phyloP scores from a whole-genome alignment of 2,329 filamentous ascomycete species.

The Helotiales sp. region DNA sequence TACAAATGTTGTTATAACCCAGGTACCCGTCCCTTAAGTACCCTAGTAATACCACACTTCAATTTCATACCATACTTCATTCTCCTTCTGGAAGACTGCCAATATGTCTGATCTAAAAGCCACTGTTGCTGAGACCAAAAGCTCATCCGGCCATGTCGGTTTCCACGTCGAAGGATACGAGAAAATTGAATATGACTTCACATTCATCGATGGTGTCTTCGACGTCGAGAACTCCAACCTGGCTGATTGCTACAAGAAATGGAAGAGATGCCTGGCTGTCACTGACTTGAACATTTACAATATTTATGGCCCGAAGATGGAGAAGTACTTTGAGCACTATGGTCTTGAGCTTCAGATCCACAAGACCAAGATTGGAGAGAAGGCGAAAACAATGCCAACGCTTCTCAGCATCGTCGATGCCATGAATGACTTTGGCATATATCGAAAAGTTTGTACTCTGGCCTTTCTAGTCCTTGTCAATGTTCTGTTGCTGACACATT shows the following conservation, averaged over 20 bases:
- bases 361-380: constrained; percentile 74
- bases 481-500: constrained; percentile 8
- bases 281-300: constrained; percentile 72
- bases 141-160: constrained; percentile 42
- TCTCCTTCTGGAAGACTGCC: constrained; percentile 1
- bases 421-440: constrained; percentile 73
- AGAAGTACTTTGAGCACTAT: constrained; percentile 67
- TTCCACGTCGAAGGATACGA: constrained; percentile 74
- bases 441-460: constrained; percentile 51
- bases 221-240: constrained; percentile 59
- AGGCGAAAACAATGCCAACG: constrained; percentile 72
- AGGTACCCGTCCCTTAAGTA: too few species aligned
- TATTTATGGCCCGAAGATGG: constrained; percentile 65
- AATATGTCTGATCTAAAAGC: constrained; percentile 71
- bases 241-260: constrained; percentile 63
- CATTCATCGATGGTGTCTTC: constrained; percentile 71
- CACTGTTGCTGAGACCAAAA: constrained; percentile 60
- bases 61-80: neutral
- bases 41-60: too few species aligned
- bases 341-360: constrained; percentile 63
- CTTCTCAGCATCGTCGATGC: constrained; percentile 69
- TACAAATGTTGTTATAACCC: too few species aligned
- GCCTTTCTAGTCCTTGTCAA: neutral
- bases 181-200: constrained; percentile 76
- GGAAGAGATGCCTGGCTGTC: constrained; percentile 65